These are phyloP conservation scores for Athelia sp. DNA, from an alignment of 1,284 basidiomycete species.

Conservation along the genomic window DNA sequence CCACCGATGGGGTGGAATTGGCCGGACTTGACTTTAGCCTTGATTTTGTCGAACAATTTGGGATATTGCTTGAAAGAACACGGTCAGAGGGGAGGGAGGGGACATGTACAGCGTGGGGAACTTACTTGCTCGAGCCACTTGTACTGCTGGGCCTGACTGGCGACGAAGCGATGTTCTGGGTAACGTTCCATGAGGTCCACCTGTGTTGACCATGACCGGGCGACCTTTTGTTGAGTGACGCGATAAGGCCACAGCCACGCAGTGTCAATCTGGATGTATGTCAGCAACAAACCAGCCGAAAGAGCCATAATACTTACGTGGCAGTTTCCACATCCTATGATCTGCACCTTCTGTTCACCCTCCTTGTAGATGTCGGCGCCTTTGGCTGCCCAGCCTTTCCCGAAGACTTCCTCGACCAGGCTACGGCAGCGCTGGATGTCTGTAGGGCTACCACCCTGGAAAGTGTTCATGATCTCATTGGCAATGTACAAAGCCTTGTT, in stretches of 20 bases:
- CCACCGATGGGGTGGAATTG: slow-evolving; percentile 85
- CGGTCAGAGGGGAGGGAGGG: no score
- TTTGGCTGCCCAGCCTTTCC: slow-evolving; percentile 76
- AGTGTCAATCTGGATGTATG: slow-evolving; percentile 63
- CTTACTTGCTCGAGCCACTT: slow-evolving; percentile 85
- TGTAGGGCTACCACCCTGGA: slow-evolving; percentile 59
- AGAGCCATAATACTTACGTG: not conserved
- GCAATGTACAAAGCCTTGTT: slow-evolving; percentile 81
- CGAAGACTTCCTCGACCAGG: slow-evolving; percentile 81
- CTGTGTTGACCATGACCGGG: slow-evolving; percentile 92
- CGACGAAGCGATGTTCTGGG: slow-evolving; percentile 93
- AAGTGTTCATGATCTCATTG: slow-evolving; percentile 91
- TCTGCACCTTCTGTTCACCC: slow-evolving; percentile 43
- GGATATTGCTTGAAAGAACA: slow-evolving; percentile 77
- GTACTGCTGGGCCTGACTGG: slow-evolving; percentile 92
- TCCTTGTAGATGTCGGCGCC: slow-evolving; percentile 68
- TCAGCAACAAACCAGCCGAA: not conserved
- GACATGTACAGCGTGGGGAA: no score
- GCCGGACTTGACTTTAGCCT: slow-evolving; percentile 70
- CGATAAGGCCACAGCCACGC: slow-evolving; percentile 92
- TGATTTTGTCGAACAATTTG: slow-evolving; percentile 77
- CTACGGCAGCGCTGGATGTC: slow-evolving; percentile 60
- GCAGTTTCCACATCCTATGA: slow-evolving; percentile 73
- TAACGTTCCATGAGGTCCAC: slow-evolving; percentile 94
- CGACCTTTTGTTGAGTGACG: slow-evolving; percentile 95